Conservation (phyloP, 106 monocot species). For the Platanthera guangdongensis region DNA sequence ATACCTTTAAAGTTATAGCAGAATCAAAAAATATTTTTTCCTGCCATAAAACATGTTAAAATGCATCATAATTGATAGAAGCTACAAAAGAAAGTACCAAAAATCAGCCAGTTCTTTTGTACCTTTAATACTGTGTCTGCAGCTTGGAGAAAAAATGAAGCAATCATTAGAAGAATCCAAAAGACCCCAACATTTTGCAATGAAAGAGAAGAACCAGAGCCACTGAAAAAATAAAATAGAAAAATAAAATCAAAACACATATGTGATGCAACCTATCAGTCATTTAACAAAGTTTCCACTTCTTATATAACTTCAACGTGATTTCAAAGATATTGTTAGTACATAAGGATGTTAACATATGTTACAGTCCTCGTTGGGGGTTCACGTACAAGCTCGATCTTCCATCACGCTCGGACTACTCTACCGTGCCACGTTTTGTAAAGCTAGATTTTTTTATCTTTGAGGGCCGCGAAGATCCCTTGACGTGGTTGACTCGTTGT, state of each 20-base stretch:
- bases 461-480: too few species aligned
- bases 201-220: slow-evolving; percentile 55
- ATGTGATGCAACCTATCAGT: neutral
- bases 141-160: slow-evolving; percentile 91
- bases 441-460: too few species aligned
- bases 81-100: neutral
- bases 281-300: neutral
- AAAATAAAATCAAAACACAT: neutral
- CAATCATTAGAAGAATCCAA: slow-evolving; percentile 89
- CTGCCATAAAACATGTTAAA: slow-evolving; percentile 28
- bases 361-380: too few species aligned
- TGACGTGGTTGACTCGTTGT: too few species aligned
- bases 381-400: too few species aligned
- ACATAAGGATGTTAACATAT: too few species aligned
- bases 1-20: slow-evolving; percentile 72
- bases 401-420: too few species aligned
- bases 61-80: slow-evolving; percentile 11
- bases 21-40: slow-evolving; percentile 91
- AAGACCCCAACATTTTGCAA: slow-evolving; percentile 61
- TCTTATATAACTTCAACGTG: neutral
- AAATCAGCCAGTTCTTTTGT: slow-evolving; percentile 4
- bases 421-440: too few species aligned
- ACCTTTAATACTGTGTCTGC: slow-evolving; percentile 98
- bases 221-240: slow-evolving; percentile 38
- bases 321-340: neutral